Conservation (phyloP, 305 asterid species). For the Fraxinus velutina region DNA sequence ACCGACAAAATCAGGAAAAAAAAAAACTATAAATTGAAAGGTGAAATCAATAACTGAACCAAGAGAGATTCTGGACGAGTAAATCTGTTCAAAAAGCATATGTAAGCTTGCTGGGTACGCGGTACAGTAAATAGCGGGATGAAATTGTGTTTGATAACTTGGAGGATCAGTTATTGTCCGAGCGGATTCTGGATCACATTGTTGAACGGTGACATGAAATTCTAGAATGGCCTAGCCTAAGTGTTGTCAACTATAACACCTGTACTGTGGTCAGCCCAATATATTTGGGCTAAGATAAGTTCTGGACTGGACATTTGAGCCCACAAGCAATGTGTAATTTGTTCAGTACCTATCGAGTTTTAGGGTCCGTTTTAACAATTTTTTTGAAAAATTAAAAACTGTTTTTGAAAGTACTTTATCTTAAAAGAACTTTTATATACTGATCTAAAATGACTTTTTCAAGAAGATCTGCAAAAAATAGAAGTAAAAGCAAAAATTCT, state of each 20-base stretch:
- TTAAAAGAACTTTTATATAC: neutral
- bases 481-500: neutral
- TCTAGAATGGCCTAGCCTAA: neutral
- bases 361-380: neutral
- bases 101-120: neutral
- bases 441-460: neutral
- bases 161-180: neutral
- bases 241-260: neutral
- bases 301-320: neutral
- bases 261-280: neutral
- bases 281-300: neutral
- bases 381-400: neutral
- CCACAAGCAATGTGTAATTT: neutral
- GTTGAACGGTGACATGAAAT: neutral
- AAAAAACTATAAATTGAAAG: neutral
- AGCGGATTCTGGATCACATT: neutral
- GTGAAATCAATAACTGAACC: neutral
- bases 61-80: slow-evolving; percentile 1
- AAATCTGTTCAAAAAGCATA: slow-evolving; percentile 28
- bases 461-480: neutral
- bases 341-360: neutral
- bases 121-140: neutral
- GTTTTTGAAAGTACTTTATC: neutral
- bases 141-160: neutral
- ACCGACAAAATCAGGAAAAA: neutral